These are phyloP conservation scores for Colletotrichum filicis DNA, from an alignment of 2,329 filamentous ascomycete species.

Conservation along the genomic window DNA sequence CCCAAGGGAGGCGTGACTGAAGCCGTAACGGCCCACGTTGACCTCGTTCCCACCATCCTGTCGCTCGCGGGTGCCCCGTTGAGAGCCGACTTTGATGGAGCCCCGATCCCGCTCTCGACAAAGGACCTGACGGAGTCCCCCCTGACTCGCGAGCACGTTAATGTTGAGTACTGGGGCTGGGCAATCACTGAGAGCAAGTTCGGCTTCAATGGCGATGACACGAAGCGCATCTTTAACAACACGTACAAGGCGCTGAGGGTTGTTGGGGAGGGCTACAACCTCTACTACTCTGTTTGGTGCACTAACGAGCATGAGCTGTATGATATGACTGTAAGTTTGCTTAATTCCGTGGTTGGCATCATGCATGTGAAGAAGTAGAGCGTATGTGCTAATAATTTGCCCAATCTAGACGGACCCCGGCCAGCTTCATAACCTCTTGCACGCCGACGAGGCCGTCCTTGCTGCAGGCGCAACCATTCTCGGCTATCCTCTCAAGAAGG, in stretches of 20 bases:
- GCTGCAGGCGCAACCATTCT: conserved; percentile 39
- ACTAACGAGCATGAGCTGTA: conserved; percentile 60
- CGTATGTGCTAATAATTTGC: not conserved
- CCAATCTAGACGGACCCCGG: conserved; percentile 58
- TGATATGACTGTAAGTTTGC: conserved; percentile 57
- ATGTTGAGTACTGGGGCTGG: conserved; percentile 64
- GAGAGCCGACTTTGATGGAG: conserved; percentile 62
- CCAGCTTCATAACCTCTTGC: conserved; percentile 50
- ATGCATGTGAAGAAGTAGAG: too few species aligned
- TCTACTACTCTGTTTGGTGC: conserved; percentile 69
- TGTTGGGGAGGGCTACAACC: conserved; percentile 56
- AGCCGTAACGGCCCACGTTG: conserved; percentile 61
- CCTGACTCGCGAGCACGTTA: conserved; percentile 57
- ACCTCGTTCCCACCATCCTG: conserved; percentile 66
- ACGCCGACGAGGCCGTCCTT: conserved; percentile 27
- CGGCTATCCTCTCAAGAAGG: conserved; percentile 48
- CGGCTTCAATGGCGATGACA: conserved; percentile 37
- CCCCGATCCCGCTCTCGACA: conserved; percentile 52
- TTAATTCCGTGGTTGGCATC: not conserved
- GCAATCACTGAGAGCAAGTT: conserved; percentile 44
- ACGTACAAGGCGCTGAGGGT: conserved; percentile 66
- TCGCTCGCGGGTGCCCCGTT: conserved; percentile 46
- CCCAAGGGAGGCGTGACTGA: conserved; percentile 48
- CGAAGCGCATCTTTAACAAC: conserved; percentile 50
- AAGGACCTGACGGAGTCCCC: conserved; percentile 36